Conservation (phyloP, 2,329 filamentous ascomycete species). For the Aciculosporium take region DNA sequence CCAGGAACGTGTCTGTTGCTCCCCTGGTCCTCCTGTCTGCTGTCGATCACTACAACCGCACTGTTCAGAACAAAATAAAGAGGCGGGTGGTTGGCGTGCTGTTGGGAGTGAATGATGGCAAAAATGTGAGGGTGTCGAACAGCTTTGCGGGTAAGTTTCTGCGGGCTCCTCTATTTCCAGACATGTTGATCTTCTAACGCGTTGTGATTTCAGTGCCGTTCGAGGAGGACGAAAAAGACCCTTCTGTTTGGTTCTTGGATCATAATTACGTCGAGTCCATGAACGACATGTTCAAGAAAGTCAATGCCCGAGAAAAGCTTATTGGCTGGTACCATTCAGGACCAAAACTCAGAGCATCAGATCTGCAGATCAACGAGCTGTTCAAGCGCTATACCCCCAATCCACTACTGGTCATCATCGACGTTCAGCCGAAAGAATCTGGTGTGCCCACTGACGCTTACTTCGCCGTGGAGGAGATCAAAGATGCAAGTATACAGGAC, state of each 20-base stretch:
- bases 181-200: slow-evolving; percentile 7
- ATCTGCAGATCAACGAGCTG: slow-evolving; percentile 97
- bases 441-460: slow-evolving; percentile 97
- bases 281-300: slow-evolving; percentile 99
- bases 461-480: slow-evolving; percentile 98
- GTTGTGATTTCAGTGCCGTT: slow-evolving; percentile 59
- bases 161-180: not conserved
- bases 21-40: slow-evolving; percentile 94
- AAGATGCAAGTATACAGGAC: slow-evolving; percentile 59
- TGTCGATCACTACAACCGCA: slow-evolving; percentile 96
- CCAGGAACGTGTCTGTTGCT: slow-evolving; percentile 88
- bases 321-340: slow-evolving; percentile 99
- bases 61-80: slow-evolving; percentile 70
- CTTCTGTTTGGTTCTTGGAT: slow-evolving; percentile 96
- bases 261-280: slow-evolving; percentile 99
- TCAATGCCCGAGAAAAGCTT: slow-evolving; percentile 96
- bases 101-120: slow-evolving; percentile 89
- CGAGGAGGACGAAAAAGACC: slow-evolving; percentile 97
- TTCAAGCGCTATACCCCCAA: slow-evolving; percentile 99
- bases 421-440: slow-evolving; percentile 95
- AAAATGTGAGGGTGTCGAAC: slow-evolving; percentile 94
- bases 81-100: slow-evolving; percentile 88
- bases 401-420: slow-evolving; percentile 90
- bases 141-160: slow-evolving; percentile 72
- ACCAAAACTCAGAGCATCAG: slow-evolving; percentile 88